These are phyloP conservation scores for Cenchrus fungigraminus DNA, from an alignment of 176 grass and related monocot genomes.

Conservation along the genomic window DNA sequence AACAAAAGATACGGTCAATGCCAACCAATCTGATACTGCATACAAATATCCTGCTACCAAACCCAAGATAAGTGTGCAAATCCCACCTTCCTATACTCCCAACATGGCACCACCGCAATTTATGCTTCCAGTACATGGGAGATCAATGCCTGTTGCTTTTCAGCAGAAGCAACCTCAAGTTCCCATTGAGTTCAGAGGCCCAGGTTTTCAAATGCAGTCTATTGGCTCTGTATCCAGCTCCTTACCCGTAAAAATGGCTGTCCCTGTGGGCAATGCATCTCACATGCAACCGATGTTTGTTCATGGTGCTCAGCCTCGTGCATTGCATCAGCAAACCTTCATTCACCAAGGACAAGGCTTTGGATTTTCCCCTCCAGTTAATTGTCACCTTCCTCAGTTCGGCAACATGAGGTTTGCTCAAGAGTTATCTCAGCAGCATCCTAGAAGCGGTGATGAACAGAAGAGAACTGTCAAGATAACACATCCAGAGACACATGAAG, in stretches of 20 bases:
- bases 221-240: constrained; percentile 55
- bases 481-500: constrained; percentile 89
- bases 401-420: constrained; percentile 55
- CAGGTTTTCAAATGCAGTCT: constrained; percentile 54
- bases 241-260: constrained; percentile 59
- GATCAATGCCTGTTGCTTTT: constrained; percentile 45
- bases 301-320: constrained; percentile 57
- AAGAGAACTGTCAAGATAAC: constrained; percentile 79
- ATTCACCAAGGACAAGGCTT: constrained; percentile 81
- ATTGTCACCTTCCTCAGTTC: constrained; percentile 59
- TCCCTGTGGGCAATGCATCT: constrained; percentile 55
- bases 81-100: constrained; percentile 45
- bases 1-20: constrained; percentile 16
- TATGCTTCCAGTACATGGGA: constrained; percentile 44
- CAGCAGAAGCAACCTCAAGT: constrained; percentile 62
- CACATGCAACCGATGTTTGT: constrained; percentile 62
- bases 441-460: constrained; percentile 47
- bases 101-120: constrained; percentile 40
- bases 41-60: constrained; percentile 42
- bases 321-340: constrained; percentile 67
- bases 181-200: constrained; percentile 52
- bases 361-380: constrained; percentile 51
- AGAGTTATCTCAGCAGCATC: constrained; percentile 50
- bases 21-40: constrained; percentile 10
- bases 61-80: constrained; percentile 48